phyloP scores from a whole-genome alignment of 169 alveolate species.

The Sarcocystis neurona region DNA sequence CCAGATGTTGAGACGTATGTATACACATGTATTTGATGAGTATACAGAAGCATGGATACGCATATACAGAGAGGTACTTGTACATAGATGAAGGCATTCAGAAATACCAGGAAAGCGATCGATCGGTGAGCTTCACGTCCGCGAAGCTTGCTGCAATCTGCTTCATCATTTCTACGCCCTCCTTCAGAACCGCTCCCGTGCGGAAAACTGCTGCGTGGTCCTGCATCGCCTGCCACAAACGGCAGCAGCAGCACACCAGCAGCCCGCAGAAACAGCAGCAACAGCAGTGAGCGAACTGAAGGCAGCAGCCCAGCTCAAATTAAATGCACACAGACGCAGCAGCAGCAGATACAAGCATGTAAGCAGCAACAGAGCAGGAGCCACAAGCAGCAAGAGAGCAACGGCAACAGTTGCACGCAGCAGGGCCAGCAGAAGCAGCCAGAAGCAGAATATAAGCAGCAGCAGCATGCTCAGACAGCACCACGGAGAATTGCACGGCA shows the following conservation, averaged over 20 bases:
- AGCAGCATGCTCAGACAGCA: too few relatives aligned
- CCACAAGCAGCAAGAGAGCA: too few relatives aligned
- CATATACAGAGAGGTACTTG: not conserved
- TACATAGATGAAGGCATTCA: not conserved
- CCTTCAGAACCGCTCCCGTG: constrained; percentile 82
- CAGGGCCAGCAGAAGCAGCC: too few relatives aligned
- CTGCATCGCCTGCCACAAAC: constrained; percentile 85
- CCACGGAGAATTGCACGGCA: too few relatives aligned
- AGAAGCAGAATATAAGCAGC: too few relatives aligned
- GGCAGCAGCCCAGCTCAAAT: not conserved
- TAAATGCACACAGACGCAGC: not conserved
- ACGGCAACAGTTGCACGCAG: too few relatives aligned
- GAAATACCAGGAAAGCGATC: constrained; percentile 75
- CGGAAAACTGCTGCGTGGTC: constrained; percentile 96
- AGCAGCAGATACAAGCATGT: not conserved
- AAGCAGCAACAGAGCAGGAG: not conserved
- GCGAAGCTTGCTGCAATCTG: constrained; percentile 79
- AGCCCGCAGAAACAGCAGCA: not conserved
- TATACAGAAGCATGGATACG: not conserved
- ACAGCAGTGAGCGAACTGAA: too few relatives aligned
- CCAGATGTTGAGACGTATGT: not conserved
- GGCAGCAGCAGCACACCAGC: not conserved
- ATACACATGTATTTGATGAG: not conserved
- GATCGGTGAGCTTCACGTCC: constrained; percentile 88
- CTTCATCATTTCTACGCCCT: constrained; percentile 85